Evolutionary conservation across 2,329 filamentous ascomycete species (phyloP).

Genomic region (Ceratocystis ficicola): DNA sequence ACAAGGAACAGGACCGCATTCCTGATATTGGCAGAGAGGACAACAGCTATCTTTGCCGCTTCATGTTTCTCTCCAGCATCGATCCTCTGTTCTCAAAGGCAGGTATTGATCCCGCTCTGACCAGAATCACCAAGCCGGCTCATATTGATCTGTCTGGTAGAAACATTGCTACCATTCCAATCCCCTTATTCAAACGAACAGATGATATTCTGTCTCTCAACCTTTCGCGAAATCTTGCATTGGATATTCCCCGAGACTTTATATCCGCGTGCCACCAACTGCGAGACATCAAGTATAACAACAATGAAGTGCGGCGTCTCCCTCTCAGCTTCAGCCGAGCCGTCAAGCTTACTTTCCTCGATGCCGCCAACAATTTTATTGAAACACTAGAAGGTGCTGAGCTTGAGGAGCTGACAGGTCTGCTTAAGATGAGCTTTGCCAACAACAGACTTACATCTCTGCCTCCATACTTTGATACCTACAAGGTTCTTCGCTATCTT

Average conservation of each 20-base stretch:
- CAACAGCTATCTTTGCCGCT: constrained; percentile 91
- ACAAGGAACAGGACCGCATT: constrained; percentile 71
- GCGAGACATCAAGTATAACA: constrained; percentile 89
- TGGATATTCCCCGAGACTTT: constrained; percentile 91
- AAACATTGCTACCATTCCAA: constrained; percentile 89
- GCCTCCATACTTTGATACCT: constrained; percentile 71
- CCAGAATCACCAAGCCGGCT: constrained; percentile 78
- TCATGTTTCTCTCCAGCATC: constrained; percentile 68
- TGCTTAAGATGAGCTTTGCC: constrained; percentile 82
- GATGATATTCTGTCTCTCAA: constrained; percentile 91
- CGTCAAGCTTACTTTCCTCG: constrained; percentile 69
- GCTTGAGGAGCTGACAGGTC: constrained; percentile 57
- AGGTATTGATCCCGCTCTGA: constrained; percentile 62
- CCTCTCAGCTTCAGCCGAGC: constrained; percentile 76
- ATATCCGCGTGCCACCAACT: constrained; percentile 85
- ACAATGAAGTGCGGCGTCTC: constrained; percentile 79
- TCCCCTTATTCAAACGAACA: constrained; percentile 82
- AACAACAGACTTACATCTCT: constrained; percentile 79
- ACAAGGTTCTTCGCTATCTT: constrained; percentile 64
- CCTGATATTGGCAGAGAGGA: constrained; percentile 93
- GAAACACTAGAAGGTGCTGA: constrained; percentile 79
- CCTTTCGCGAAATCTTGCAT: constrained; percentile 77
- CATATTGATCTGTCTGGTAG: constrained; percentile 84
- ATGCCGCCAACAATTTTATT: constrained; percentile 87
- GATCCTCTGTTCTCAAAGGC: constrained; percentile 51